Conservation (phyloP, 192 early-diverging fungal species). For the Coemansia erecta region DNA sequence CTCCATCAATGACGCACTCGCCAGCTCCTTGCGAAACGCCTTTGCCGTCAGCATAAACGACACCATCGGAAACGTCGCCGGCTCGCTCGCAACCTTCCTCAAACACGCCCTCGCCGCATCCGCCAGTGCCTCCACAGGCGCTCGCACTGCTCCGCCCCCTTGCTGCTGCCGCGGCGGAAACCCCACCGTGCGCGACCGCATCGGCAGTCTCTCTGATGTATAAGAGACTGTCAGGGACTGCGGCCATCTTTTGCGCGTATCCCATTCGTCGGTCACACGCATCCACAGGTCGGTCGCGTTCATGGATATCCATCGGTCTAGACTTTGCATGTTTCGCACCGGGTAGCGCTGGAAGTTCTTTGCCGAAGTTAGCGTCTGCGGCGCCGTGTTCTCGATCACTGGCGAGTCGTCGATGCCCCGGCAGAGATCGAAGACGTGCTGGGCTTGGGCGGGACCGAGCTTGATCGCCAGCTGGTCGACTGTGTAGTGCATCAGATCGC, state of each 20-base stretch:
- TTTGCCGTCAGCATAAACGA: slow-evolving; percentile 32
- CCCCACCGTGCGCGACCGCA: slow-evolving; percentile 16
- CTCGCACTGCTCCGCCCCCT: background rate
- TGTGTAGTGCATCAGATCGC: slow-evolving; percentile 33
- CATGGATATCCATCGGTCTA: slow-evolving; percentile 48
- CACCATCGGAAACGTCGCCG: slow-evolving; percentile 23
- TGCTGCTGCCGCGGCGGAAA: slow-evolving; percentile 31
- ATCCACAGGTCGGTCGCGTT: slow-evolving; percentile 47
- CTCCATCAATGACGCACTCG: slow-evolving; percentile 38
- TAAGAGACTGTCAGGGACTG: slow-evolving; percentile 30
- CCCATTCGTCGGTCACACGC: slow-evolving; percentile 50
- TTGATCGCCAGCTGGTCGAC: slow-evolving; percentile 37
- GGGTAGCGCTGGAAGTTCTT: slow-evolving; percentile 43
- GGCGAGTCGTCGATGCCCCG: slow-evolving; percentile 49
- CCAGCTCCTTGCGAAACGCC: slow-evolving; percentile 38
- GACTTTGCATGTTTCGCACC: slow-evolving; percentile 10
- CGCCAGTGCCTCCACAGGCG: slow-evolving; percentile 24
- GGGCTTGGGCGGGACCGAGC: slow-evolving; percentile 27
- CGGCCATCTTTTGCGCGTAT: slow-evolving; percentile 40
- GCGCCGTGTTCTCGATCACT: slow-evolving; percentile 29
- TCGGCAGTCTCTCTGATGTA: slow-evolving; percentile 7
- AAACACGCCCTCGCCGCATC: slow-evolving; percentile 26
- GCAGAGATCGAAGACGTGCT: slow-evolving; percentile 34
- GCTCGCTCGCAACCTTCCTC: slow-evolving; percentile 11
- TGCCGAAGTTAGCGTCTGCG: slow-evolving; percentile 31